These are phyloP conservation scores for Dendrothele bispora DNA, from an alignment of 768 basidiomycete genomes.

Conservation along the genomic window DNA sequence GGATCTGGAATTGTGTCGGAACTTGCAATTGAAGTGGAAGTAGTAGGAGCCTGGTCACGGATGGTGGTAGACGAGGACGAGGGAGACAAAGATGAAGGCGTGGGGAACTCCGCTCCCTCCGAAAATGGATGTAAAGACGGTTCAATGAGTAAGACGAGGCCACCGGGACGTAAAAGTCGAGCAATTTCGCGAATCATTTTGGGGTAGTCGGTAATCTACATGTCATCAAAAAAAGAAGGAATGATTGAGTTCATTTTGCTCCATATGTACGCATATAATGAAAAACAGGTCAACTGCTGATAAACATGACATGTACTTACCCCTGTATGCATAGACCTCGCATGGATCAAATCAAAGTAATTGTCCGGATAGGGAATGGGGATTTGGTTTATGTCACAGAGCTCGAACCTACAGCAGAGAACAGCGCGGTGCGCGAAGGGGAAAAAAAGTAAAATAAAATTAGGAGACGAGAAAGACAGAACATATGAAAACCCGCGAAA, in stretches of 20 bases:
- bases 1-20: too few relatives aligned
- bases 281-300: not conserved
- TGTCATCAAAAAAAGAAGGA: conserved; percentile 1
- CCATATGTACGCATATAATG: too few relatives aligned
- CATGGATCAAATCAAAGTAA: conserved; percentile 70
- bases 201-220: conserved; percentile 62
- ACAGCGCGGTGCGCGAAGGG: conserved; percentile 7
- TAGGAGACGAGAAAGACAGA: not conserved
- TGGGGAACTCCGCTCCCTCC: too few relatives aligned
- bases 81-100: too few relatives aligned
- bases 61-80: too few relatives aligned
- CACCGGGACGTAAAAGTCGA: conserved; percentile 69
- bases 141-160: conserved; percentile 67
- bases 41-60: conserved; percentile 34
- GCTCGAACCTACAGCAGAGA: conserved; percentile 54
- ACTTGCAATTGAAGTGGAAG: conserved; percentile 18
- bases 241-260: too few relatives aligned
- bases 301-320: conserved; percentile 36
- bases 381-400: conserved; percentile 64
- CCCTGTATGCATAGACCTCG: conserved; percentile 66
- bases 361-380: conserved; percentile 62
- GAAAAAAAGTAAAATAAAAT: too few relatives aligned
- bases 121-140: conserved; percentile 53
- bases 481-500: conserved; percentile 1
- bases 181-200: conserved; percentile 59